These are phyloP conservation scores for Breviolum minutum DNA, from an alignment of 73 alveolate species.

Conservation along the genomic window DNA sequence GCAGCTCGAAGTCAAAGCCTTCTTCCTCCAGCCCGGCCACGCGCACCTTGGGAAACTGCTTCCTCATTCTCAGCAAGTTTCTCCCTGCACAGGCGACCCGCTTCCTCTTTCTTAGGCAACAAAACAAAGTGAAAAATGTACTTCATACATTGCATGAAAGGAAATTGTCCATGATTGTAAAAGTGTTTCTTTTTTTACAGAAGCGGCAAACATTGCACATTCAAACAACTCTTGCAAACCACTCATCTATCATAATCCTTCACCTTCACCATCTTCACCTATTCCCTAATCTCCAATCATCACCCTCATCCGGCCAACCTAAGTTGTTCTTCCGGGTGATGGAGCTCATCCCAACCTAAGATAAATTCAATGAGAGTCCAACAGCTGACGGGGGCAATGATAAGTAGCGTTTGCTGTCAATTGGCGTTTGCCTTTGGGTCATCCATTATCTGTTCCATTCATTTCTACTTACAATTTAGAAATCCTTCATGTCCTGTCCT, in stretches of 20 bases:
- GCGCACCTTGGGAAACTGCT: slow-evolving; percentile 91
- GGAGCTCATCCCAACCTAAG: slow-evolving; percentile 94
- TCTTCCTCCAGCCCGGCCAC: no score
- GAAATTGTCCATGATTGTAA: not conserved
- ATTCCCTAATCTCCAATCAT: not conserved
- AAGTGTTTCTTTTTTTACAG: not conserved
- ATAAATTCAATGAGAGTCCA: no score
- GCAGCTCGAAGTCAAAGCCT: no score
- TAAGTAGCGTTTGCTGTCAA: not conserved
- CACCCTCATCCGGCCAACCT: slow-evolving; percentile 3
- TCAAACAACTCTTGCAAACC: no score
- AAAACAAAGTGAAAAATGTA: not conserved
- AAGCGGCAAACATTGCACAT: no score
- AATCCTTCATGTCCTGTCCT: no score
- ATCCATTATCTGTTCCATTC: no score
- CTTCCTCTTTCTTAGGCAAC: not conserved
- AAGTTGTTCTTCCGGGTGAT: slow-evolving; percentile 95
- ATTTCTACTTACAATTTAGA: no score
- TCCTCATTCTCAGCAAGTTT: slow-evolving; percentile 94
- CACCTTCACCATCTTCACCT: no score
- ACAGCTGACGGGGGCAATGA: not conserved
- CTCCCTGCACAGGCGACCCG: slow-evolving; percentile 35
- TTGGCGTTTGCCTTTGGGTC: not conserved
- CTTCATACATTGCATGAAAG: not conserved
- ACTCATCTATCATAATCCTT: no score